A percentile compares a stretch with the other conserved stretches of the same genome.
phyloP scores from a whole-genome alignment of 768 basidiomycete genomes.

The Lactarius quietus region DNA sequence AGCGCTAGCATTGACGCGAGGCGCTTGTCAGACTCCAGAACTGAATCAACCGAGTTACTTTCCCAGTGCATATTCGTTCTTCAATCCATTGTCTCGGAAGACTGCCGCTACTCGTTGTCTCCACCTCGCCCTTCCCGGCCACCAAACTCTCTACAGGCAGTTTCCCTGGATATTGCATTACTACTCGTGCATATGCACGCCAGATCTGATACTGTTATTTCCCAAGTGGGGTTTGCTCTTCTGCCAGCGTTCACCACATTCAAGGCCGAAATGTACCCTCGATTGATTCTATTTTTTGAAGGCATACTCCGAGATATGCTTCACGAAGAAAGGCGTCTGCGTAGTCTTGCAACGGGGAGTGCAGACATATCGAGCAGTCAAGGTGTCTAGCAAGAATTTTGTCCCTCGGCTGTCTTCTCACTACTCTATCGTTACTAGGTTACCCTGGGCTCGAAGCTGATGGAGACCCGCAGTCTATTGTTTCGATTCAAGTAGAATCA shows the following conservation, averaged over 20 bases:
- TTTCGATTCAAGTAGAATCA: constrained; percentile 29
- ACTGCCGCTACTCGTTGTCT: constrained; percentile 63
- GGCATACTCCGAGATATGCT: constrained; percentile 53
- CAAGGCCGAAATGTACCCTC: constrained; percentile 53
- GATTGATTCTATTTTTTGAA: constrained; percentile 68
- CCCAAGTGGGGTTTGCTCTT: constrained; percentile 61
- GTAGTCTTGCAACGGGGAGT: constrained; percentile 20
- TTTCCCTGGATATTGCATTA: constrained; percentile 68
- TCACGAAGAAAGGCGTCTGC: constrained; percentile 39
- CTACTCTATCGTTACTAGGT: not conserved
- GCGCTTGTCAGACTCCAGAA: constrained; percentile 46
- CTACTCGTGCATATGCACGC: constrained; percentile 56
- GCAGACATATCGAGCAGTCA: not conserved
- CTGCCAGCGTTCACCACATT: constrained; percentile 77
- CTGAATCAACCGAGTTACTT: constrained; percentile 49
- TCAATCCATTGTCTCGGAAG: constrained; percentile 62
- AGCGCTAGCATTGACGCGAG: constrained; percentile 39
- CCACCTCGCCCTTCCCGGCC: constrained; percentile 62
- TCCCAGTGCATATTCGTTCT: constrained; percentile 57
- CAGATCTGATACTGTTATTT: constrained; percentile 48
- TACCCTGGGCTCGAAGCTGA: constrained; percentile 6
- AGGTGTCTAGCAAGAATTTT: constrained; percentile 7
- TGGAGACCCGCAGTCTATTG: constrained; percentile 1
- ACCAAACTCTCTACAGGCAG: constrained; percentile 70
- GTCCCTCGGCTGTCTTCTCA: not conserved